Percentiles rank a stretch among this genome's conserved stretches.
Evolutionary conservation across 441 rosid genomes (phyloP).

Genomic region (Brassica balearica): DNA sequence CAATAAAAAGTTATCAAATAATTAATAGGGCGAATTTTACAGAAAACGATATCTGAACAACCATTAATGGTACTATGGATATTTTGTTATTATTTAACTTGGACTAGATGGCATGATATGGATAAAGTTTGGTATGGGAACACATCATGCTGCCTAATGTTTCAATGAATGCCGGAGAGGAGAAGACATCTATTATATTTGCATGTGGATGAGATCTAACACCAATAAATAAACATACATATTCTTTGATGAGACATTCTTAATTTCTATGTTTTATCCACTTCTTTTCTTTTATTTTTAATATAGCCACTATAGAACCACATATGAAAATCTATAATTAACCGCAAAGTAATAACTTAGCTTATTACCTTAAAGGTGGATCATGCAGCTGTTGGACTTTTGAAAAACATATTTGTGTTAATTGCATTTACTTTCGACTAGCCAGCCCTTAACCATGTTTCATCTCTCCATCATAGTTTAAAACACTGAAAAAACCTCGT

Average conservation of each 20-base stretch:
- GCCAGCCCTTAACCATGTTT: not conserved
- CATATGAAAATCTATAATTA: not conserved
- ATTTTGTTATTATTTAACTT: not conserved
- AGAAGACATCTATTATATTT: constrained; percentile 11
- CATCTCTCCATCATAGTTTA: not conserved
- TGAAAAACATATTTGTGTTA: not conserved
- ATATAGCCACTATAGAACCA: not conserved
- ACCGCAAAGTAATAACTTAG: not conserved
- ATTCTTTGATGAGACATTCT: constrained; percentile 30
- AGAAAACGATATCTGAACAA: constrained; percentile 15
- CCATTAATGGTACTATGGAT: not conserved
- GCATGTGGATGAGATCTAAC: constrained; percentile 40
- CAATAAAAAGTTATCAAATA: not conserved
- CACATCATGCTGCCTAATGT: constrained; percentile 40
- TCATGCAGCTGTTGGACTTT: not conserved
- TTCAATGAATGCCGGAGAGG: constrained; percentile 34
- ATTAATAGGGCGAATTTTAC: not conserved
- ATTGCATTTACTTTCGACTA: not conserved
- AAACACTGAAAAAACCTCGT: not conserved
- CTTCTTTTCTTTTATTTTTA: not conserved
- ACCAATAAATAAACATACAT: not conserved
- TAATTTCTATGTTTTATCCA: not conserved
- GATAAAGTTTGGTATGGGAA: constrained; percentile 38
- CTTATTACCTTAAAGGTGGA: not conserved
- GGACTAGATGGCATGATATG: constrained; percentile 27